phyloP scores from a whole-genome alignment of 2,329 filamentous ascomycete genomes.

The Colletotrichum sansevieriae region DNA sequence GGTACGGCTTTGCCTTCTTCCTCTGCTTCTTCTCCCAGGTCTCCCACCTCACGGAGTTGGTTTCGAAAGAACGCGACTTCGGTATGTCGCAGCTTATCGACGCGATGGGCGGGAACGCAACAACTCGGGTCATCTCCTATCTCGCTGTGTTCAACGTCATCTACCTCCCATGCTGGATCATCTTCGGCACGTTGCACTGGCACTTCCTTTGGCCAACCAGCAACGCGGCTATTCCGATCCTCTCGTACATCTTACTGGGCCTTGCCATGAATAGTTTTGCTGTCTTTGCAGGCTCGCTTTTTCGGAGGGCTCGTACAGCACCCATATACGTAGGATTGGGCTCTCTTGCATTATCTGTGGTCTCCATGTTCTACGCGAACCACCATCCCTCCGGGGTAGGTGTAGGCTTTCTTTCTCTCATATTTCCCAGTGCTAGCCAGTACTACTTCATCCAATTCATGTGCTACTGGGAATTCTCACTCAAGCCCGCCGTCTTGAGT shows the following conservation, averaged over 20 bases:
- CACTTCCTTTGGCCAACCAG: conserved; percentile 48
- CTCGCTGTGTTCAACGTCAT: background rate
- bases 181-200: conserved; percentile 47
- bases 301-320: conserved; percentile 49
- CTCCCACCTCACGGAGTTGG: conserved; percentile 38
- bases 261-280: conserved; percentile 72
- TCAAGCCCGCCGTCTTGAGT: background rate
- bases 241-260: conserved; percentile 62
- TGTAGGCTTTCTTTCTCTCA: conserved; percentile 30
- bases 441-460: conserved; percentile 46
- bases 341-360: conserved; percentile 48
- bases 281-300: conserved; percentile 65
- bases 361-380: conserved; percentile 4
- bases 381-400: background rate
- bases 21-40: conserved; percentile 41
- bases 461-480: conserved; percentile 43
- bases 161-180: conserved; percentile 45
- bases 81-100: conserved; percentile 51
- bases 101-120: conserved; percentile 38
- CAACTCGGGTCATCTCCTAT: background rate
- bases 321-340: conserved; percentile 48
- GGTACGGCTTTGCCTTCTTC: conserved; percentile 46
- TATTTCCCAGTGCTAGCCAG: conserved; percentile 46
- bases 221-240: conserved; percentile 50
- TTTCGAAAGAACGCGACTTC: conserved; percentile 49